Conservation (phyloP, 2,329 filamentous ascomycete species). For the Trichoderma lentiforme region DNA sequence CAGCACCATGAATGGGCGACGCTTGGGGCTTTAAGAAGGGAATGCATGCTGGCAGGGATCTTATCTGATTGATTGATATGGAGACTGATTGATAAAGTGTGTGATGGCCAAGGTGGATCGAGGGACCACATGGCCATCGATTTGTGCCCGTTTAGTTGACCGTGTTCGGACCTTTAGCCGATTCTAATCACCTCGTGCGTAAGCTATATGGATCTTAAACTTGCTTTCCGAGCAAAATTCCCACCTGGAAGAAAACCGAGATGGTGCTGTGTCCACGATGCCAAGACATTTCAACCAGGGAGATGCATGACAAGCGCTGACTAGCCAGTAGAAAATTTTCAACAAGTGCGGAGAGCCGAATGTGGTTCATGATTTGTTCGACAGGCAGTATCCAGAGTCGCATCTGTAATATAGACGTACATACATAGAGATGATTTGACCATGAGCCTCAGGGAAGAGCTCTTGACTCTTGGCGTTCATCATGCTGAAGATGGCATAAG, state of each 20-base stretch:
- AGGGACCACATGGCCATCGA: constrained; percentile 1
- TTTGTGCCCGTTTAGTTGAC: background rate
- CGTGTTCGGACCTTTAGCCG: background rate
- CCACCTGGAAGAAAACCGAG: background rate
- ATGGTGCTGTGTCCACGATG: background rate
- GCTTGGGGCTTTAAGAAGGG: background rate
- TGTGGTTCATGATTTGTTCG: background rate
- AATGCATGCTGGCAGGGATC: background rate
- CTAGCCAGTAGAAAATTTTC: background rate
- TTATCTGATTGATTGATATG: constrained; percentile 12
- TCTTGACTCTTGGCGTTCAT: background rate
- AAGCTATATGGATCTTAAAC: background rate
- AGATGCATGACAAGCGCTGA: constrained; percentile 14
- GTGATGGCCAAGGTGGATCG: background rate
- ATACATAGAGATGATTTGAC: too few species aligned
- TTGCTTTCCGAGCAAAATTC: background rate
- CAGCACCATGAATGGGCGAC: background rate
- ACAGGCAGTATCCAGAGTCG: background rate
- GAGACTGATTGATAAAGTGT: constrained; percentile 12
- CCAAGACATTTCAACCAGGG: background rate
- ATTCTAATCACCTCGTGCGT: background rate
- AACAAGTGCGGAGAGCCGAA: background rate
- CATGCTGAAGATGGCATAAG: background rate
- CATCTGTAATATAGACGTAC: background rate
- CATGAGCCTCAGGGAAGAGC: too few species aligned